These are phyloP conservation scores for Candida caryicola DNA, from an alignment of 805 yeast species.

Conservation along the genomic window DNA sequence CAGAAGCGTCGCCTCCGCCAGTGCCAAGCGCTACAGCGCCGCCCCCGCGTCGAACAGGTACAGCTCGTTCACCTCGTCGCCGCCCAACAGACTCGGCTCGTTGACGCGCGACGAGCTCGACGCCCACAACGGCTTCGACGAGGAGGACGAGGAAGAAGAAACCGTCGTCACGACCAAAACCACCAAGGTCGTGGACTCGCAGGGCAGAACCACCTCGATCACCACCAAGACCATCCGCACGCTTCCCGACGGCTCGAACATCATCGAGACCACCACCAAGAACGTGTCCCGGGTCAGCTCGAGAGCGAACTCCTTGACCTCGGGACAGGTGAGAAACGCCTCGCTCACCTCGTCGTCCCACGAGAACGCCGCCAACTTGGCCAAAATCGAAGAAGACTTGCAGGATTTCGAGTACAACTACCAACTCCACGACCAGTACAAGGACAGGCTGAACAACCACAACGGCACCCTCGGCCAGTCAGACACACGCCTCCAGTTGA, in stretches of 20 bases:
- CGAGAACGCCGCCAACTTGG: constrained; percentile 22
- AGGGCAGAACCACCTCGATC: constrained; percentile 37
- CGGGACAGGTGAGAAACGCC: constrained; percentile 16
- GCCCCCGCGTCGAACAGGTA: constrained; percentile 14
- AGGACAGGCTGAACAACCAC: constrained; percentile 2
- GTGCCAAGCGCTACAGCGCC: constrained; percentile 1
- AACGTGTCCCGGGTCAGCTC: constrained; percentile 36
- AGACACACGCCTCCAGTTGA: not conserved
- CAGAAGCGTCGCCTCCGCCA: constrained; percentile 1
- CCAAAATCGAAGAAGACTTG: constrained; percentile 42
- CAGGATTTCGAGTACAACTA: constrained; percentile 43
- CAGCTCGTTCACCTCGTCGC: constrained; percentile 17
- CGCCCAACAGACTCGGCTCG: not conserved
- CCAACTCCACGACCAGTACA: constrained; percentile 25
- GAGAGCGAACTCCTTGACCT: constrained; percentile 27
- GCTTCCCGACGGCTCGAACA: constrained; percentile 42
- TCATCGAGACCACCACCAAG: constrained; percentile 42
- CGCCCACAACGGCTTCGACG: constrained; percentile 5
- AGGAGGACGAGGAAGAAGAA: constrained; percentile 21
- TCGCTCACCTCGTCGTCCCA: constrained; percentile 19
- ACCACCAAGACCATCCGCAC: constrained; percentile 38
- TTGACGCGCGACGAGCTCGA: not conserved
- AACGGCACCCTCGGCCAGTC: not conserved
- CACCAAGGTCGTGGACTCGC: constrained; percentile 38
- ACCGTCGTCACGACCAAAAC: constrained; percentile 40